phyloP scores from a whole-genome alignment of 768 basidiomycete genomes.

The Sporobolomyces pararoseus region DNA sequence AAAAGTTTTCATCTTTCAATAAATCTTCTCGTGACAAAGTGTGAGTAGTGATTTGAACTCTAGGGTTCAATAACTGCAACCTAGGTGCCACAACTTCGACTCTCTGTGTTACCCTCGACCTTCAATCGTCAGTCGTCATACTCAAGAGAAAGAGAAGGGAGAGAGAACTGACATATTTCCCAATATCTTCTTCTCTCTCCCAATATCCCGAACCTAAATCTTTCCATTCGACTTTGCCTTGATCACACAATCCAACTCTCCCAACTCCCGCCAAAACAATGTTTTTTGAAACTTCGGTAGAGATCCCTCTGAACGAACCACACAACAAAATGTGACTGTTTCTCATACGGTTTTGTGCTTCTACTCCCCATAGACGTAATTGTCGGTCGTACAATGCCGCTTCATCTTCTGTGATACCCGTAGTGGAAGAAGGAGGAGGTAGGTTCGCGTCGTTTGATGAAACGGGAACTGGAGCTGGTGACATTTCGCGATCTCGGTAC shows the following conservation, averaged over 20 bases:
- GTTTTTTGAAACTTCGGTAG: constrained; percentile 94
- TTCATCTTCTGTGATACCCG: constrained; percentile 41
- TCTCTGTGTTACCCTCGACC: constrained; percentile 56
- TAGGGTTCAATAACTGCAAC: constrained; percentile 85
- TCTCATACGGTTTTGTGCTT: constrained; percentile 71
- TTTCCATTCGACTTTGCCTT: constrained; percentile 67
- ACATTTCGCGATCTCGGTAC: no score
- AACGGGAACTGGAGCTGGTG: neutral
- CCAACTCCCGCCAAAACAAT: constrained; percentile 96
- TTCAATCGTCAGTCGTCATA: neutral
- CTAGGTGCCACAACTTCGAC: constrained; percentile 77
- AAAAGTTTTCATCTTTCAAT: constrained; percentile 55
- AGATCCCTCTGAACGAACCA: constrained; percentile 43
- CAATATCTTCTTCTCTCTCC: constrained; percentile 88
- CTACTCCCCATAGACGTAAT: constrained; percentile 90
- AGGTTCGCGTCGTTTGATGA: neutral
- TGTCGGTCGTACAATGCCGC: constrained; percentile 74
- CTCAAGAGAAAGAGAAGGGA: neutral
- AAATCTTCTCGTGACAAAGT: constrained; percentile 55
- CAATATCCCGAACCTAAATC: constrained; percentile 92
- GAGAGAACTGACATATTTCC: constrained; percentile 63
- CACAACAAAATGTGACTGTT: constrained; percentile 79
- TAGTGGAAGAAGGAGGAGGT: neutral
- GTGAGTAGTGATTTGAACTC: constrained; percentile 73
- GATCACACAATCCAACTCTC: constrained; percentile 76